These are phyloP conservation scores for Aureobasidium vineae DNA, from an alignment of 2,329 filamentous ascomycete species.

Conservation along the genomic window DNA sequence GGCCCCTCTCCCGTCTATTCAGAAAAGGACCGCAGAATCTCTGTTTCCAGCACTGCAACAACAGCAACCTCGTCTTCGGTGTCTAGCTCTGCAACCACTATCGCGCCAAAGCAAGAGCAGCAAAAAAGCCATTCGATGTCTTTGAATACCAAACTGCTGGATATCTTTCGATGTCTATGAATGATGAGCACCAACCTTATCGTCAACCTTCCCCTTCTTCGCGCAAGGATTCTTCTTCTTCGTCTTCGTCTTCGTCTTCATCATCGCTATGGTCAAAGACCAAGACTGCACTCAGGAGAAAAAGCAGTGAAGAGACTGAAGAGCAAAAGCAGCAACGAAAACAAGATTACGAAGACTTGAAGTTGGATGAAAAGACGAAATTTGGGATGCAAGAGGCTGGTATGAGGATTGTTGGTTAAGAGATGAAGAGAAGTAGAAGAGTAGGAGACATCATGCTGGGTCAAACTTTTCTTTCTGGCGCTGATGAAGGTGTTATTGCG, in stretches of 20 bases:
- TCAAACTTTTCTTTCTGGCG: no score
- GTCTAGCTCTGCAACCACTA: background rate
- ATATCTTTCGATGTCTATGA: conserved; percentile 5
- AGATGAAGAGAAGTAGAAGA: no score
- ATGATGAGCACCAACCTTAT: background rate
- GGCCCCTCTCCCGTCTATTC: no score
- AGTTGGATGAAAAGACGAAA: conserved; percentile 9
- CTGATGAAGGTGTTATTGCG: no score
- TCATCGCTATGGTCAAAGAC: background rate
- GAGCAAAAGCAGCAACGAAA: background rate
- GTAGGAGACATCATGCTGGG: no score
- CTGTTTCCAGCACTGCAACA: background rate
- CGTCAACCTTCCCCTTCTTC: background rate
- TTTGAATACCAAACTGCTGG: conserved; percentile 12
- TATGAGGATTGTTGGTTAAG: conserved; percentile 12
- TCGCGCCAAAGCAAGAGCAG: background rate
- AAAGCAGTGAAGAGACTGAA: background rate
- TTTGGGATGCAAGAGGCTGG: conserved; percentile 14
- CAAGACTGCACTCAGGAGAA: background rate
- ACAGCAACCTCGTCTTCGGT: background rate
- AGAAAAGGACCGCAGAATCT: background rate
- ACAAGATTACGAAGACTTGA: background rate
- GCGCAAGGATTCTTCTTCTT: background rate
- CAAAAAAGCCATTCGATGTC: conserved; percentile 3
- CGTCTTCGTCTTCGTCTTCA: background rate